Evolutionary conservation across 306 rosid species (phyloP).

Genomic region (Vigna trinervia): DNA sequence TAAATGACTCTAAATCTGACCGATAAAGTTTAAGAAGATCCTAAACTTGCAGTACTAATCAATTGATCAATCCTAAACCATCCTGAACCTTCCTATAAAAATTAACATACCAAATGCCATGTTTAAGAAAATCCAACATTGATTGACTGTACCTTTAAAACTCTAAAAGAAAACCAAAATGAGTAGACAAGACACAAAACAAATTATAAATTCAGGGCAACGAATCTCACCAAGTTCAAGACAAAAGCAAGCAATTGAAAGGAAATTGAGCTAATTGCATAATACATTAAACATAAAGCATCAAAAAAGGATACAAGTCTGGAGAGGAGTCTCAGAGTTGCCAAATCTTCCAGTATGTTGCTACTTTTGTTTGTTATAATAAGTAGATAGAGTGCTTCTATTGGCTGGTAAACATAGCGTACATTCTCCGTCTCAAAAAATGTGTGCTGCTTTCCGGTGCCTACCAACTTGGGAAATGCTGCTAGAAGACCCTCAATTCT

Average conservation of each 20-base stretch:
- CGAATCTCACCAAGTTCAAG: conserved; percentile 26
- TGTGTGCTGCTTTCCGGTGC: conserved; percentile 93
- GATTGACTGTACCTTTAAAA: conserved; percentile 27
- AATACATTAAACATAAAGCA: conserved; percentile 30
- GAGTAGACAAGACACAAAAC: conserved; percentile 17
- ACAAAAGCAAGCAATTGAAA: conserved; percentile 36
- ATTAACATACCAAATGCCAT: conserved; percentile 10
- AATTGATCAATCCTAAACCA: conserved; percentile 24
- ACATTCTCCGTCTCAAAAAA: conserved; percentile 90
- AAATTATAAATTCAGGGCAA: conserved; percentile 27
- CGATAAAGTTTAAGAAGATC: neutral
- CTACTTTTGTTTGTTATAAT: conserved; percentile 96
- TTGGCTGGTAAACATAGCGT: conserved; percentile 96
- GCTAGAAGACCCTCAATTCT: conserved; percentile 97
- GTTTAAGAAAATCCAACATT: conserved; percentile 9
- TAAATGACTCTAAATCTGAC: neutral
- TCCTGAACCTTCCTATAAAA: conserved; percentile 21
- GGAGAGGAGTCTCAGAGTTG: conserved; percentile 86
- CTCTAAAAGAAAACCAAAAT: conserved; percentile 10
- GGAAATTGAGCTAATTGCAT: conserved; percentile 30
- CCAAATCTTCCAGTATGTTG: conserved; percentile 93
- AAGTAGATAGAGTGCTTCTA: conserved; percentile 85
- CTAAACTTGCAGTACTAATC: conserved; percentile 1
- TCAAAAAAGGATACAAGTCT: conserved; percentile 83
- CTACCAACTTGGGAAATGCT: conserved; percentile 92